Base-by-base conservation (phyloP, 176 grass and related monocot genomes). In the Eremochloa ophiuroides region DNA sequence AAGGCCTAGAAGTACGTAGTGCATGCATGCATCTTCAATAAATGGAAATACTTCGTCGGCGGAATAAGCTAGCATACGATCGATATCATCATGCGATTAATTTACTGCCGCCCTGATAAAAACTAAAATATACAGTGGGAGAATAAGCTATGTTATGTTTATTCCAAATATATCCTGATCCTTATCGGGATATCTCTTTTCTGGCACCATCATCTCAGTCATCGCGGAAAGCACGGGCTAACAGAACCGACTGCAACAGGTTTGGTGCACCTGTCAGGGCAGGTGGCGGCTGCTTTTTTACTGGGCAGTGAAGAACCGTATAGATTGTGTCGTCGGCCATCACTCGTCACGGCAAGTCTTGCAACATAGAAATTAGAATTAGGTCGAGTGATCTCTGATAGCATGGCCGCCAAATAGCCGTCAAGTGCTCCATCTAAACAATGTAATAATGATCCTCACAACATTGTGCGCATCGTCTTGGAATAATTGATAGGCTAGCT, bases 101-200 rank as follows among this genome's bases (percentile, higher is more conserved):
- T 71, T 15, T 55, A 74, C 23, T n/a, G 72, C 47, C 72, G 22
- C 35, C 38, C n/a, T 3, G 3, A 22, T n/a, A n/a, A n/a, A n/a
- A 51, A 74, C 2, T 38, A 56, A 26, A 43, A 2, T 63, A 30
- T 63, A 29, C 39, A 38, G 10, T 10, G 5, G 16, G 29, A 29
- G 5, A 8, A 28, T 43, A 56, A 56, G 51, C 10, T 20, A 37
- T 7, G 14, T 41, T 69, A 41, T 75, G 31, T 9, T 75, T 53
- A 28, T 28, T n/a, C 63, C 44, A 39, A 16, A 41, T 75, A 55
- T 51, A 79, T 73, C 66, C 66, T 31, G 33, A 51, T 84, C 41
- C 75, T 72, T 48, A 48, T 71, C 8, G 40, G 66, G 6, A 77
- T 85, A 63, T 79, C 31, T 64, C 74, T 63, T 72, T 79, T 50